phyloP scores from a whole-genome alignment of 2,329 filamentous ascomycete genomes.

The Alternaria consortialis region DNA sequence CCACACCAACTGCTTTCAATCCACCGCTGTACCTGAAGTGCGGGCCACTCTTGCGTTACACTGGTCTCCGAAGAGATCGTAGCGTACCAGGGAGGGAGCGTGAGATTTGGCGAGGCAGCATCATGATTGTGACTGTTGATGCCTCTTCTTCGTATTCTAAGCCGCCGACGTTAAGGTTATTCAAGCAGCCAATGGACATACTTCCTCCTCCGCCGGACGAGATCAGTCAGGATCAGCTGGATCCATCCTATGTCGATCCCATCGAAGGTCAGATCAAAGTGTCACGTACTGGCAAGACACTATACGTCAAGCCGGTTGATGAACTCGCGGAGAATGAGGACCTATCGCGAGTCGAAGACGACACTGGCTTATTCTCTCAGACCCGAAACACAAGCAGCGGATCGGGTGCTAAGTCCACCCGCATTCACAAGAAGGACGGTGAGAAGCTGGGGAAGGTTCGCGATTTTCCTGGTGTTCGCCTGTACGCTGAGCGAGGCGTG shows the following conservation, averaged over 20 bases:
- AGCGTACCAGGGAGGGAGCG: constrained; percentile 60
- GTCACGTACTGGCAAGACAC: constrained; percentile 81
- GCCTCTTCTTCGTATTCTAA: constrained; percentile 81
- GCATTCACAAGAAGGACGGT: constrained; percentile 70
- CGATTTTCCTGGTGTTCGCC: constrained; percentile 80
- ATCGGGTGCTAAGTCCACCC: constrained; percentile 50
- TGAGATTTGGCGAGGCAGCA: constrained; percentile 89
- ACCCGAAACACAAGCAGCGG: constrained; percentile 60
- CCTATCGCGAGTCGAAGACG: constrained; percentile 79
- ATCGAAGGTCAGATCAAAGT: constrained; percentile 87
- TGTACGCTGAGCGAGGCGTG: constrained; percentile 84
- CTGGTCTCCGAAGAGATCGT: constrained; percentile 75
- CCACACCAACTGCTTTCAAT: constrained; percentile 76
- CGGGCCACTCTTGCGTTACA: constrained; percentile 89
- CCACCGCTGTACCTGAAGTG: constrained; percentile 87
- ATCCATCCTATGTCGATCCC: constrained; percentile 87
- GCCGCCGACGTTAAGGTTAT: constrained; percentile 80
- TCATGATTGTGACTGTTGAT: constrained; percentile 96
- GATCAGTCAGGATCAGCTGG: constrained; percentile 68
- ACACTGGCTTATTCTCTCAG: constrained; percentile 82
- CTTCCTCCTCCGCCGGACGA: constrained; percentile 79
- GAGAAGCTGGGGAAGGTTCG: constrained; percentile 83
- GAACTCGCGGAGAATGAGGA: constrained; percentile 81
- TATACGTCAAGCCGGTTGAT: constrained; percentile 91
- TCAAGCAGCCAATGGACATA: constrained; percentile 85